Percentiles rank a stretch among this genome's conserved stretches.
Evolutionary conservation across 192 early-diverging fungal genomes (phyloP).

Genomic region (Coemansia sp.): DNA sequence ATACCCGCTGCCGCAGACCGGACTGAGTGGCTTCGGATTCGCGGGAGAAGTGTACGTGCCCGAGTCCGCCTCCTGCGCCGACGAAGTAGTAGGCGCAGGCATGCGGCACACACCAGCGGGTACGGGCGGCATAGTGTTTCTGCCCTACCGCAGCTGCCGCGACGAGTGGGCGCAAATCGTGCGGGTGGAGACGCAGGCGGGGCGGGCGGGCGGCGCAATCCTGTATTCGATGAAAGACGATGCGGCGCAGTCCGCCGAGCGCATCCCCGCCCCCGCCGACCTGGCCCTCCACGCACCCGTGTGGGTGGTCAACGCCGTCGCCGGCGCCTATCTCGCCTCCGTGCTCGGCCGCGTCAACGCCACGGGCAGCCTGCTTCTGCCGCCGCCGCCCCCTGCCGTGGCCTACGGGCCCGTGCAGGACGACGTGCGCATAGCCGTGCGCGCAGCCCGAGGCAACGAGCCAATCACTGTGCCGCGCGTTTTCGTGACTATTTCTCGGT

Average conservation of each 20-base stretch:
- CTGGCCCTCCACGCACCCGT: slow-evolving; percentile 28
- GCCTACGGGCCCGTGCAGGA: slow-evolving; percentile 19
- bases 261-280: slow-evolving; percentile 8
- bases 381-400: slow-evolving; percentile 16
- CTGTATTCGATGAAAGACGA: slow-evolving; percentile 47
- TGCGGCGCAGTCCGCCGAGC: slow-evolving; percentile 44
- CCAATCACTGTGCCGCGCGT: neutral
- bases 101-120: slow-evolving; percentile 1
- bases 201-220: slow-evolving; percentile 28
- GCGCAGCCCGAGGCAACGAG: neutral
- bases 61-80: slow-evolving; percentile 17
- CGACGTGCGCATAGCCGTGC: slow-evolving; percentile 15
- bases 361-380: neutral
- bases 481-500: slow-evolving; percentile 34
- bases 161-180: slow-evolving; percentile 35
- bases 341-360: slow-evolving; percentile 12
- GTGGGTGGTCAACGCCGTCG: slow-evolving; percentile 43
- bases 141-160: slow-evolving; percentile 38
- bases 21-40: slow-evolving; percentile 29
- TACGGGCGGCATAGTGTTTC: slow-evolving; percentile 36
- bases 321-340: slow-evolving; percentile 26
- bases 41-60: slow-evolving; percentile 48
- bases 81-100: slow-evolving; percentile 11
- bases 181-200: slow-evolving; percentile 16
- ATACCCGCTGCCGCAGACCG: slow-evolving; percentile 39